Percentiles rank a stretch among this genome's conserved stretches.
These are phyloP conservation scores for Beauveria bassiana DNA, from an alignment of 2,329 filamentous ascomycete genomes.

Conservation along the genomic window DNA sequence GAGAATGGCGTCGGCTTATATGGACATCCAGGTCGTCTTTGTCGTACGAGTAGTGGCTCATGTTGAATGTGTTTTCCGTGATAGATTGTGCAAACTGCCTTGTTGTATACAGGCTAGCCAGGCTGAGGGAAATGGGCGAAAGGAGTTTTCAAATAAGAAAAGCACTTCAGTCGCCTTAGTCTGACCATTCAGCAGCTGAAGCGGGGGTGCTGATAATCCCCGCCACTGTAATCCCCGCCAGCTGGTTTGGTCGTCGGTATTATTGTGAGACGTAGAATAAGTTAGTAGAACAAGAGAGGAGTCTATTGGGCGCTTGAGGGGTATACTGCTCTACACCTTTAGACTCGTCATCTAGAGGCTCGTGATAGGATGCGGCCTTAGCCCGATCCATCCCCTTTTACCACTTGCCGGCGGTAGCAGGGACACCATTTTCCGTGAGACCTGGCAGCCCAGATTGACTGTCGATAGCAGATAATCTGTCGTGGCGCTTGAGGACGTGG, in stretches of 20 bases:
- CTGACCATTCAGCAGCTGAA: slow-evolving; percentile 9
- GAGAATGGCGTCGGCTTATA: slow-evolving; percentile 35
- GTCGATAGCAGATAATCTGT: background rate
- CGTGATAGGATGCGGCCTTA: background rate
- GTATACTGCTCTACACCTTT: background rate
- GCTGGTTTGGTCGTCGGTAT: background rate
- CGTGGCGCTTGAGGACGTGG: background rate
- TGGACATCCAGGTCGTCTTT: slow-evolving; percentile 50
- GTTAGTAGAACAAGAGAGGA: background rate
- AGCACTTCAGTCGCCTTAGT: background rate
- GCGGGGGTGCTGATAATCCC: background rate
- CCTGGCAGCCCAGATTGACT: background rate
- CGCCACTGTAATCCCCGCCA: slow-evolving; percentile 9
- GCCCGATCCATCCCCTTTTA: background rate
- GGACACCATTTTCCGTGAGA: background rate
- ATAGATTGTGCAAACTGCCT: background rate
- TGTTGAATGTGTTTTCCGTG: slow-evolving; percentile 13
- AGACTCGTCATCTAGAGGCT: too few relatives aligned
- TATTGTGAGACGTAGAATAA: background rate
- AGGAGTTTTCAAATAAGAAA: background rate
- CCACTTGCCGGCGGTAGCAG: background rate
- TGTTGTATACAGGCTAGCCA: background rate
- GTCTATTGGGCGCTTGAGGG: background rate
- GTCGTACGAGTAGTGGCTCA: slow-evolving; percentile 38
- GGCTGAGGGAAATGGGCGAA: background rate